Evolutionary conservation across 108 stramenopile species (phyloP).

Genomic region (Skeletonema potamos): DNA sequence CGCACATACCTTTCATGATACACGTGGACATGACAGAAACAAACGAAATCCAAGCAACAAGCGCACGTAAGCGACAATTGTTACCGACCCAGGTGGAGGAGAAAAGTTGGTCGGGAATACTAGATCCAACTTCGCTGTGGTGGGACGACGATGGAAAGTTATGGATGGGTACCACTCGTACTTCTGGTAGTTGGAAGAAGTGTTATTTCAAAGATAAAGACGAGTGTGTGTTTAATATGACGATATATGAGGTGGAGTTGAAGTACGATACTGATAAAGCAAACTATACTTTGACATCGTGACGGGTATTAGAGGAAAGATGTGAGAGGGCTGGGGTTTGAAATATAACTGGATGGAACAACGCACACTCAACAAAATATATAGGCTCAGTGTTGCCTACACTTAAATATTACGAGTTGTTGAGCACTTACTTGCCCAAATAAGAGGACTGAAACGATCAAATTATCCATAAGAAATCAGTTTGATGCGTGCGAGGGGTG

Average conservation of each 20-base stretch:
- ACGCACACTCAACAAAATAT: too few species aligned
- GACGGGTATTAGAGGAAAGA: too few species aligned
- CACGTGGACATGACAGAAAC: slow-evolving; percentile 7
- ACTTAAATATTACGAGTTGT: too few species aligned
- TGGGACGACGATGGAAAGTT: slow-evolving; percentile 5
- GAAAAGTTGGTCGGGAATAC: slow-evolving; percentile 5
- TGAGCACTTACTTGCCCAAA: too few species aligned
- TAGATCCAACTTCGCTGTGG: slow-evolving; percentile 15
- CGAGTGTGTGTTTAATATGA: slow-evolving; percentile 4
- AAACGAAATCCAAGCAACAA: neutral
- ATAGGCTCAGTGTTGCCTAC: too few species aligned
- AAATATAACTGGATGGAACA: too few species aligned
- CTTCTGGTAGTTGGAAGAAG: slow-evolving; percentile 8
- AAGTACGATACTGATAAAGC: neutral
- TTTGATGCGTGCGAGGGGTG: too few species aligned
- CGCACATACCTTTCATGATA: slow-evolving; percentile 2
- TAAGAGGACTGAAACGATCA: too few species aligned
- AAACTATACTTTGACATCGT: too few species aligned
- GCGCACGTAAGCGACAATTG: neutral
- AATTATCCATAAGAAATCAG: too few species aligned
- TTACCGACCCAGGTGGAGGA: neutral
- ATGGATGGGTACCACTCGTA: slow-evolving; percentile 7
- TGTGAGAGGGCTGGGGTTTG: too few species aligned
- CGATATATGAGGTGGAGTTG: slow-evolving; percentile 11
- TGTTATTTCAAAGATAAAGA: slow-evolving; percentile 2